phyloP scores from a whole-genome alignment of 768 basidiomycete genomes.

The Tephrocybe sp. region DNA sequence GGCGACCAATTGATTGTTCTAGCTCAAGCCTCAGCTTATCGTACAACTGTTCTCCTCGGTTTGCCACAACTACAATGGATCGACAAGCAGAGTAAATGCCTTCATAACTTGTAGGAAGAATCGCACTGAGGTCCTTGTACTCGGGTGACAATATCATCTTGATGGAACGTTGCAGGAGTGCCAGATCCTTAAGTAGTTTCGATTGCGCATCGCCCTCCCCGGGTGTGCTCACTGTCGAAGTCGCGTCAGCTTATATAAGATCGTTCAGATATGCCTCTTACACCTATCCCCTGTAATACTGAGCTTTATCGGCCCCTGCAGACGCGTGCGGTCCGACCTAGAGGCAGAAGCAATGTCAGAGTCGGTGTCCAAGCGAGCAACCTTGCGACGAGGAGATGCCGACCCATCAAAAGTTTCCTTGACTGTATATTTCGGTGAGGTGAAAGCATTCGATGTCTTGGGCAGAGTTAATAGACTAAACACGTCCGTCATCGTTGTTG shows the following conservation, averaged over 20 bases:
- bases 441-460: slow-evolving; percentile 51
- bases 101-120: slow-evolving; percentile 53
- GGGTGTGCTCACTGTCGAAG: slow-evolving; percentile 14
- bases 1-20: slow-evolving; percentile 46
- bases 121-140: slow-evolving; percentile 24
- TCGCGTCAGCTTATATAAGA: slow-evolving; percentile 4
- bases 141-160: slow-evolving; percentile 37
- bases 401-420: slow-evolving; percentile 40
- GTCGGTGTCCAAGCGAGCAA: slow-evolving; percentile 63
- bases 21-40: slow-evolving; percentile 58
- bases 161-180: slow-evolving; percentile 35
- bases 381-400: slow-evolving; percentile 66
- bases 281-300: slow-evolving; percentile 44
- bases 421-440: slow-evolving; percentile 37
- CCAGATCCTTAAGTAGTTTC: slow-evolving; percentile 18
- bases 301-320: slow-evolving; percentile 44
- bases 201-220: slow-evolving; percentile 24
- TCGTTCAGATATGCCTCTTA: slow-evolving; percentile 20
- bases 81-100: slow-evolving; percentile 58
- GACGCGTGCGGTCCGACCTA: slow-evolving; percentile 40
- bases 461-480: slow-evolving; percentile 47
- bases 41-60: slow-evolving; percentile 60
- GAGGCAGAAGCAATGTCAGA: slow-evolving; percentile 69
- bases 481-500: slow-evolving; percentile 23
- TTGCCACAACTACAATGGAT: slow-evolving; percentile 49